phyloP scores from a whole-genome alignment of 2,329 filamentous ascomycete genomes.

The Whalleya microplaca region DNA sequence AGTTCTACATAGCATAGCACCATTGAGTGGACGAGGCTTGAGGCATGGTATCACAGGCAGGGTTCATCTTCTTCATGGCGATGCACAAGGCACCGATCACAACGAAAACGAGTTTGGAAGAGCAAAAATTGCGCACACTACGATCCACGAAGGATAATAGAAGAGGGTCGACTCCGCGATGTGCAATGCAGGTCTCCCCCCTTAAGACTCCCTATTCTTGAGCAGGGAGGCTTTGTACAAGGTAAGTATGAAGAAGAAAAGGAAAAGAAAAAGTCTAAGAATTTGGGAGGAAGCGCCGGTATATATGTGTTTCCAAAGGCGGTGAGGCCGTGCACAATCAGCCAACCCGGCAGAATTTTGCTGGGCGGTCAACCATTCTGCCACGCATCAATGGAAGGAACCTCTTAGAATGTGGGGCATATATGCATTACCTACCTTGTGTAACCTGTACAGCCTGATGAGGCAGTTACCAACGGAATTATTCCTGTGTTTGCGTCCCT shows the following conservation, averaged over 20 bases:
- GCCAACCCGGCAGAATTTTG: neutral
- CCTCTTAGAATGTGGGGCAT: too few relatives aligned
- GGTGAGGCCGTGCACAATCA: slow-evolving; percentile 7
- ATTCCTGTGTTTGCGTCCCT: too few relatives aligned
- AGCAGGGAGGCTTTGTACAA: slow-evolving; percentile 34
- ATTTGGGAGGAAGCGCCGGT: slow-evolving; percentile 3
- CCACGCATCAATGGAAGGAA: neutral
- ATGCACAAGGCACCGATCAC: slow-evolving; percentile 34
- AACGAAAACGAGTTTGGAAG: slow-evolving; percentile 44
- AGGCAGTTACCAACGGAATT: too few relatives aligned
- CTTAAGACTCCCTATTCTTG: slow-evolving; percentile 33
- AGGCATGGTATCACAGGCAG: too few relatives aligned
- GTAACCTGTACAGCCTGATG: too few relatives aligned
- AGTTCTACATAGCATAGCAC: too few relatives aligned
- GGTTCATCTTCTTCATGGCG: slow-evolving; percentile 42
- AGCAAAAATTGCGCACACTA: slow-evolving; percentile 42
- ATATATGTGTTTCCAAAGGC: slow-evolving; percentile 12
- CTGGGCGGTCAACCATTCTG: neutral
- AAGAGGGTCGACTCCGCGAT: slow-evolving; percentile 52
- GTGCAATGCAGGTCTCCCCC: slow-evolving; percentile 60
- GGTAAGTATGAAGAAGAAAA: slow-evolving; percentile 43
- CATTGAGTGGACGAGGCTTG: too few relatives aligned
- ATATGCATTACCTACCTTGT: neutral
- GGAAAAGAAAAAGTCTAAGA: slow-evolving; percentile 13
- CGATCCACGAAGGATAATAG: slow-evolving; percentile 39